Evolutionary conservation across 177 flowering plant genomes (phyloP), one percentile per base, ranked within the genome.

Genomic region (Vitis hybrid): DNA sequence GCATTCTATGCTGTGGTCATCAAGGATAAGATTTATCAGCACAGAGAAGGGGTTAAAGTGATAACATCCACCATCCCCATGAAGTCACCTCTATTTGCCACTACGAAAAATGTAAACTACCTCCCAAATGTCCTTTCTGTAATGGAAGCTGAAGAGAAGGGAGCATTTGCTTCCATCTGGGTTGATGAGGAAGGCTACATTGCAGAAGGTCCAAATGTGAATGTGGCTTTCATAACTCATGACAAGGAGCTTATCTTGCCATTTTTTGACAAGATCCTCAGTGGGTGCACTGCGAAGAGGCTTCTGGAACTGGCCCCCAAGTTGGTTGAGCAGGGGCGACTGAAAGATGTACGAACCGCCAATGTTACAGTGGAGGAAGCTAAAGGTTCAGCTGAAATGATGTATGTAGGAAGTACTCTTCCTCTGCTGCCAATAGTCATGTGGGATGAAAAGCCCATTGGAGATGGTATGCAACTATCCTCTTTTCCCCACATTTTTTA

Each of bases 191-290:
- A 88, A 60, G 98, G 98, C 0, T 88, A 80, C 61, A 69, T 90
- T 51, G 97, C 97, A 2, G 98, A 93, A 78, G 98, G 97, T 51
- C 97, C 97, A 19, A 90, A 91, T 69, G 85, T 90, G 70, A 93
- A 93, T 75, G 93, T 93, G 56, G 98, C 89, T 21, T 90, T 93
- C 65, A 80, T 93, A 56, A 90, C 80, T 60, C 74, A 80, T 58
- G 86, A 87, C 11, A 90, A 83, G 69, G 97, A 93, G 75, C 91
- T 93, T 70, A 17, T 91, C 32, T 55, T 93, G 76, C 97, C 97
- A 14, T 58, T 49, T 0, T 93, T 93, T 68, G 95, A 93, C 23
- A 93, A 93, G 77, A 87, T 93, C 63, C 83, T 93, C 3, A 66
- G 82, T 52, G 98, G 98, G 10, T 91, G 97, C 80, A 93, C 98